Evolutionary conservation across 1,284 basidiomycete genomes (phyloP).

Genomic region (Earliella scabrosa): DNA sequence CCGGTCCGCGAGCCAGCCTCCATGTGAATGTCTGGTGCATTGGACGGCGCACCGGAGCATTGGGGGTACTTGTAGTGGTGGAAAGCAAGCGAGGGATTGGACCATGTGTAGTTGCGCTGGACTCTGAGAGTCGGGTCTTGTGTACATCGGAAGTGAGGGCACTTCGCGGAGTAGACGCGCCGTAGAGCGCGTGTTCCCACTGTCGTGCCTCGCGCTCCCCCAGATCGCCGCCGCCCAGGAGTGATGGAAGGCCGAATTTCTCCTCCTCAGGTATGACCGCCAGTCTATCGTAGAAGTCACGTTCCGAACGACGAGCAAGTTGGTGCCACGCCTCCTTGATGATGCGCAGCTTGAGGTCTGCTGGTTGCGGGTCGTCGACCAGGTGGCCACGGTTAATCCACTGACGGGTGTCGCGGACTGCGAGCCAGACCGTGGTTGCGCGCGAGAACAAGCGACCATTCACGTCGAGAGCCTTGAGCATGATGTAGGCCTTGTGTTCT

Average conservation of each 20-base stretch:
- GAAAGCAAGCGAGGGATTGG: not conserved
- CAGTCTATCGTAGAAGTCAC: constrained; percentile 14
- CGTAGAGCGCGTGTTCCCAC: not conserved
- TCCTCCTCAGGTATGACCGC: not conserved
- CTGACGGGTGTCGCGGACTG: constrained; percentile 1
- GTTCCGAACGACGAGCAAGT: constrained; percentile 1
- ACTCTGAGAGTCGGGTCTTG: not conserved
- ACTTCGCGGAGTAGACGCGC: not conserved
- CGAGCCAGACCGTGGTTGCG: constrained; percentile 15
- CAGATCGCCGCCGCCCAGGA: too few relatives aligned
- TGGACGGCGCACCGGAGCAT: not conserved
- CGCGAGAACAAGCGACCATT: constrained; percentile 19
- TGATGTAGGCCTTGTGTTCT: not conserved
- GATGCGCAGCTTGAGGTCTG: not conserved
- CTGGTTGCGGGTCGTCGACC: not conserved
- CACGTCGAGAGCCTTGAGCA: constrained; percentile 9
- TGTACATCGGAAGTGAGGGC: not conserved
- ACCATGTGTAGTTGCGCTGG: not conserved
- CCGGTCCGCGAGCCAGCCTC: not conserved
- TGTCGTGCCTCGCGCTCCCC: constrained; percentile 5
- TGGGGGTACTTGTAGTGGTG: not conserved
- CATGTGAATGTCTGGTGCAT: constrained; percentile 14
- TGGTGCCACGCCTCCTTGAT: constrained; percentile 25
- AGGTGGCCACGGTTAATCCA: not conserved
- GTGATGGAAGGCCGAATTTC: constrained; percentile 3